These are phyloP conservation scores for Diaporthe sp. DNA, from an alignment of 2,329 filamentous ascomycete species.

Conservation along the genomic window DNA sequence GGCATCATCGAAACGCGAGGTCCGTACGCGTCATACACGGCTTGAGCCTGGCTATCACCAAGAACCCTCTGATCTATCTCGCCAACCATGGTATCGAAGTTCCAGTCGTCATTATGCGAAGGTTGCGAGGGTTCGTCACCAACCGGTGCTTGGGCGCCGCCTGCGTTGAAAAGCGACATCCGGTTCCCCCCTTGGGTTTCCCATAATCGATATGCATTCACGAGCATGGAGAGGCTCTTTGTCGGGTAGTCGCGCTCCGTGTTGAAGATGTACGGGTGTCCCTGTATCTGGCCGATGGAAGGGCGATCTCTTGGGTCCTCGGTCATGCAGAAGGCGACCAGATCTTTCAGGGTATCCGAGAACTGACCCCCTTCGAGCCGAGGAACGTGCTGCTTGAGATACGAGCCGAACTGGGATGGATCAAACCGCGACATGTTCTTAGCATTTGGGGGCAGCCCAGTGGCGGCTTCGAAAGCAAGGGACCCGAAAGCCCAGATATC, in stretches of 20 bases:
- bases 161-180: slow-evolving; percentile 72
- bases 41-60: slow-evolving; percentile 67
- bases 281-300: slow-evolving; percentile 76
- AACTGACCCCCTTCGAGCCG: slow-evolving; percentile 80
- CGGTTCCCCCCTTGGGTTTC: slow-evolving; percentile 80
- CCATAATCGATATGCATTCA: slow-evolving; percentile 82
- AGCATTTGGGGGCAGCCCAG: slow-evolving; percentile 80
- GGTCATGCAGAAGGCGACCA: slow-evolving; percentile 81
- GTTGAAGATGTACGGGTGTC: slow-evolving; percentile 77
- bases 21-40: slow-evolving; percentile 71
- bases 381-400: slow-evolving; percentile 74
- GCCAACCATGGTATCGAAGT: slow-evolving; percentile 76
- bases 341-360: slow-evolving; percentile 76
- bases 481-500: slow-evolving; percentile 91
- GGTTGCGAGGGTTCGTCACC: slow-evolving; percentile 51
- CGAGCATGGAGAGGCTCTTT: slow-evolving; percentile 72
- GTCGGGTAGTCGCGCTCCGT: slow-evolving; percentile 76
- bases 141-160: slow-evolving; percentile 69
- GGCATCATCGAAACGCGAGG: slow-evolving; percentile 67
- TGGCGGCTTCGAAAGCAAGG: slow-evolving; percentile 85
- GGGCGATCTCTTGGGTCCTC: slow-evolving; percentile 78
- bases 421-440: slow-evolving; percentile 62
- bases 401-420: slow-evolving; percentile 66
- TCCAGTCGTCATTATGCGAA: slow-evolving; percentile 72
- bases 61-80: slow-evolving; percentile 70